Conservation (phyloP, 1,139 yeast genomes). For the Zygoascus meyerae region DNA sequence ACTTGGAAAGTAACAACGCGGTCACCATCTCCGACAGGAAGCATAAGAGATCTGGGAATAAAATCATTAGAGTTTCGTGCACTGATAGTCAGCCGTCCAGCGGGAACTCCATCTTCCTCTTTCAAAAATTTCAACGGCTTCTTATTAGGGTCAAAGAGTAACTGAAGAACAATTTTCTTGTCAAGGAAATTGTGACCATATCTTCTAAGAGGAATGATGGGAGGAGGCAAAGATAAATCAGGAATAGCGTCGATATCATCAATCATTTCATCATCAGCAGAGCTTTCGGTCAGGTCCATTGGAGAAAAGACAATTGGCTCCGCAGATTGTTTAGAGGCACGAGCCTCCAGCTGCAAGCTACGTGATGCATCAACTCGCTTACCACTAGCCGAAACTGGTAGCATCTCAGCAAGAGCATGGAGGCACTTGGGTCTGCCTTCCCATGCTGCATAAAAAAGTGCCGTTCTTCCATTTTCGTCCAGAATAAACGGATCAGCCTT, state of each 20-base stretch:
- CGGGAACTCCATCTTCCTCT: constrained; percentile 36
- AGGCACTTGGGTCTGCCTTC: constrained; percentile 84
- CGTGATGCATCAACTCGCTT: constrained; percentile 19
- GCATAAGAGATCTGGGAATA: constrained; percentile 74
- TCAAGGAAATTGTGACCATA: constrained; percentile 95
- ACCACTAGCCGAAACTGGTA: constrained; percentile 8
- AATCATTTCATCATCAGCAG: constrained; percentile 16
- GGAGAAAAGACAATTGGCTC: constrained; percentile 1
- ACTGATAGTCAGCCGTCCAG: constrained; percentile 67
- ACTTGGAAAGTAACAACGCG: constrained; percentile 80
- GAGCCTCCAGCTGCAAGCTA: constrained; percentile 12
- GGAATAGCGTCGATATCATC: constrained; percentile 70
- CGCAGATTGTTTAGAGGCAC: constrained; percentile 1
- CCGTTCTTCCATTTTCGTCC: constrained; percentile 83
- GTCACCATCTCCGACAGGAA: constrained; percentile 73
- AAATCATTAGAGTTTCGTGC: constrained; percentile 48
- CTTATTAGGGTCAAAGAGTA: constrained; percentile 56
- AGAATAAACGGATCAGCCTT: constrained; percentile 67
- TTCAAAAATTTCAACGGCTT: constrained; percentile 33
- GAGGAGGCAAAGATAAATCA: constrained; percentile 88
- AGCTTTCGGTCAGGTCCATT: constrained; percentile 5
- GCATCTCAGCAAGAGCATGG: constrained; percentile 48
- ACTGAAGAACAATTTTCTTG: constrained; percentile 68
- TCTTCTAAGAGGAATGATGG: constrained; percentile 84
- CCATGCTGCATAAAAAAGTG: constrained; percentile 85